Base-by-base conservation (phyloP, 129 eudicot species). In the Tagetes patula region DNA sequence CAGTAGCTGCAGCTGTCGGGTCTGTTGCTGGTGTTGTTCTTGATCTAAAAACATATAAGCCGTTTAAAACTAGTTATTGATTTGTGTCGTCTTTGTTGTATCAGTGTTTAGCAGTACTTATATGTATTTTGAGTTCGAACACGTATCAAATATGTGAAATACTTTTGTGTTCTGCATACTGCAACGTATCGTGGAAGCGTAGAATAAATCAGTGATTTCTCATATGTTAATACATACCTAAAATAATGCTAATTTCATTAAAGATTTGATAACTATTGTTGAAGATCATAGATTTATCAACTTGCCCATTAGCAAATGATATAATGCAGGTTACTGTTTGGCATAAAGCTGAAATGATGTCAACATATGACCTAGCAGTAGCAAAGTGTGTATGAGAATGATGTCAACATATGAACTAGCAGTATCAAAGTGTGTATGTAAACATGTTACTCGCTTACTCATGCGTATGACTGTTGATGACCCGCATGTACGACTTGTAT, bases 1-100 rank as follows among this genome's bases (percentile, higher is more conserved):
- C 92, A 0, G 4, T 87, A 6, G 96, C 88, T 8, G 96, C 96
- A 1, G 96, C 92, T 4, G 79, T 78, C 8, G 96, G 96, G 11
- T 84, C 89, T 0, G 38, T 87, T 43, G 89, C 86, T 0, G 92
- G 89, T 13, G 87, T 87, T 5, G 85, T 79, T 56, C 64, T 73
- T 8, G 87, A 84, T 76, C 77, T 84, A 2, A 72, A 84, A 70
- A 72, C 81, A 60, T 84, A 82, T 69, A 86, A 78, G 82, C 88
- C 88, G 52, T 86, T 86, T 65, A 79, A 85, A 70, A 85, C 87
- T 11, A 79, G 79, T 65, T 82, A 85, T 30, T 85, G 37, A 47
- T 47, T 4, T 81, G 53, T 67, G 36, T 37, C 59, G 7, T 50
- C 32, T 64, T 62, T 41, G 49, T 52, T 12, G 13, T 40, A 34